These are phyloP conservation scores for Blastomyces gilchristii DNA, from an alignment of 2,329 filamentous ascomycete genomes.

Conservation along the genomic window DNA sequence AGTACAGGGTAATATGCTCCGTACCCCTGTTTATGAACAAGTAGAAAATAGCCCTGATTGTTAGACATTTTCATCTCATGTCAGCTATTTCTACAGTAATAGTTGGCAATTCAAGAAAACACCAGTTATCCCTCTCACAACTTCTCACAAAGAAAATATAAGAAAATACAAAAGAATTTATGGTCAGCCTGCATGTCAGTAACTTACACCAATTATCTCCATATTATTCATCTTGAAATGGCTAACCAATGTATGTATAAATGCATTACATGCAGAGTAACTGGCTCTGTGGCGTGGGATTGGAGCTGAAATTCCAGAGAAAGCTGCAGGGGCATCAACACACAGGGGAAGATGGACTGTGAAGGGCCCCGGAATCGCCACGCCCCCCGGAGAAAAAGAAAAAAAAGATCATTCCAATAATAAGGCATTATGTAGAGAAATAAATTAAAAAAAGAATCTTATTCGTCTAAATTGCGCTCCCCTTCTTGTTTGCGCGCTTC, in stretches of 20 bases:
- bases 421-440: background rate
- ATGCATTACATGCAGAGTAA: no score
- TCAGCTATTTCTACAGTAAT: background rate
- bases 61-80: background rate
- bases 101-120: no score
- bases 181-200: no score
- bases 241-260: no score
- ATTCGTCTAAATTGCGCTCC: background rate
- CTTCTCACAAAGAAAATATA: no score
- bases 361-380: background rate
- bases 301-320: background rate
- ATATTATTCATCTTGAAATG: no score
- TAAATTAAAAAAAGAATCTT: background rate
- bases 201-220: no score
- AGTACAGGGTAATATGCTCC: no score
- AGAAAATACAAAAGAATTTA: no score
- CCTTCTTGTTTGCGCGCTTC: slow-evolving; percentile 58
- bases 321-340: background rate
- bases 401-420: background rate
- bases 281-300: no score
- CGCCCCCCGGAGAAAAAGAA: background rate
- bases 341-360: background rate
- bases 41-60: background rate
- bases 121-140: no score
- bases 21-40: background rate